Conservation (phyloP, 2,329 filamentous ascomycete species). For the Ceratocystis lukuohia region DNA sequence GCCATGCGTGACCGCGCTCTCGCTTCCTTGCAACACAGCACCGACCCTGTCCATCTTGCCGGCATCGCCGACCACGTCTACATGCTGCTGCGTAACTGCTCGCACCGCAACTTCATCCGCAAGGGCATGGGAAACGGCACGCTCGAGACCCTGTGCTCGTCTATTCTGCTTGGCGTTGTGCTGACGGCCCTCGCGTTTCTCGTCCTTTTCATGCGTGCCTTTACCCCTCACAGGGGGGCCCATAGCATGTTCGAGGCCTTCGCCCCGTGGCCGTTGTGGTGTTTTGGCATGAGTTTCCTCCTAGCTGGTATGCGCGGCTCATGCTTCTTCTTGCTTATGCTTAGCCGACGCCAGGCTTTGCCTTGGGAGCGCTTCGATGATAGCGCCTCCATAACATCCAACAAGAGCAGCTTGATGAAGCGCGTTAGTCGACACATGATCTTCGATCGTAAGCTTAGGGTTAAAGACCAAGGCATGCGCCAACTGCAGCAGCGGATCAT, state of each 20-base stretch:
- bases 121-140: conserved; percentile 41
- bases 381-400: conserved; percentile 22
- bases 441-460: conserved; percentile 34
- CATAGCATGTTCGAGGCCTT: conserved; percentile 32
- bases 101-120: conserved; percentile 38
- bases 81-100: conserved; percentile 35
- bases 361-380: conserved; percentile 38
- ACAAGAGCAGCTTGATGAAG: conserved; percentile 24
- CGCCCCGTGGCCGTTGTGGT: conserved; percentile 35
- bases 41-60: conserved; percentile 29
- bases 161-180: conserved; percentile 32
- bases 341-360: conserved; percentile 33
- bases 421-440: conserved; percentile 32
- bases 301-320: conserved; percentile 34
- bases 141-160: conserved; percentile 36
- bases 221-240: conserved; percentile 28
- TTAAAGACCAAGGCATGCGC: conserved; percentile 33
- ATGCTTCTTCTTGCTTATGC: conserved; percentile 36
- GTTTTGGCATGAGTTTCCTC: conserved; percentile 31
- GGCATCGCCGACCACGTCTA: conserved; percentile 36
- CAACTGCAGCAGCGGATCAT: conserved; percentile 34
- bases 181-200: conserved; percentile 31
- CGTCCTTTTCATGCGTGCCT: conserved; percentile 30
- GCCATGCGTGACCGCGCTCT: conserved; percentile 31
- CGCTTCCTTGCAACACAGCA: conserved; percentile 26